Conservation (phyloP, 371 early-diverging fungal genomes). For the Synchytrium microbalum region DNA sequence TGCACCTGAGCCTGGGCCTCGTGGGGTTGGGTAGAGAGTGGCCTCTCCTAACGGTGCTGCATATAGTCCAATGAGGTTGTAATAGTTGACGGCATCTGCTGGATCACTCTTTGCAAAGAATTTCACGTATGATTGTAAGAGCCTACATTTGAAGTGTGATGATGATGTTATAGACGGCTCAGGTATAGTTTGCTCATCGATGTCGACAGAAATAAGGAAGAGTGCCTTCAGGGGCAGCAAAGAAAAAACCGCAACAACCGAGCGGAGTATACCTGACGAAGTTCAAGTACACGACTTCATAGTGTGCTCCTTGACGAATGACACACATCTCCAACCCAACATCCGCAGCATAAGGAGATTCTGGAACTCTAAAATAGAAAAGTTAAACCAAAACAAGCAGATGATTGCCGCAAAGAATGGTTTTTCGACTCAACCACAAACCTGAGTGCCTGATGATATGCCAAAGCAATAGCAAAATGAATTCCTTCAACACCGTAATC, state of each 20-base stretch:
- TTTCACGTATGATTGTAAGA: slow-evolving; percentile 50
- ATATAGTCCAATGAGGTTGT: slow-evolving; percentile 55
- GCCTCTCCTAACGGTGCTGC: slow-evolving; percentile 47
- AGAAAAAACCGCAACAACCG: no score
- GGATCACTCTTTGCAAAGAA: slow-evolving; percentile 42
- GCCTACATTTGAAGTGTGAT: background rate
- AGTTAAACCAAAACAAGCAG: no score
- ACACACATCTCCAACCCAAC: slow-evolving; percentile 21
- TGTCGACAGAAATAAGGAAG: no score
- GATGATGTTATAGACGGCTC: no score
- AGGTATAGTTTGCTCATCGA: no score
- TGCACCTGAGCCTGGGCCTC: background rate
- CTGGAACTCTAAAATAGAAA: slow-evolving; percentile 53
- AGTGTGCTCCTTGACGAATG: slow-evolving; percentile 7
- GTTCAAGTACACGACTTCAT: slow-evolving; percentile 42
- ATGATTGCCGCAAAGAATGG: slow-evolving; percentile 22
- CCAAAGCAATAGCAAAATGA: slow-evolving; percentile 79
- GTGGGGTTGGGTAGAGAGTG: background rate
- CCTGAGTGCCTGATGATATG: slow-evolving; percentile 50
- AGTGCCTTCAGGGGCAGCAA: no score
- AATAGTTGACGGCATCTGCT: slow-evolving; percentile 56
- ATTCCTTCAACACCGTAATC: slow-evolving; percentile 69
- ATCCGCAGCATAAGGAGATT: slow-evolving; percentile 31
- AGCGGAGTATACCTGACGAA: slow-evolving; percentile 35
- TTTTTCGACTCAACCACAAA: background rate